A percentile compares a stretch with the other conserved stretches of the same genome.
phyloP scores from a whole-genome alignment of 768 basidiomycete species.

The Kwoniella europaea region DNA sequence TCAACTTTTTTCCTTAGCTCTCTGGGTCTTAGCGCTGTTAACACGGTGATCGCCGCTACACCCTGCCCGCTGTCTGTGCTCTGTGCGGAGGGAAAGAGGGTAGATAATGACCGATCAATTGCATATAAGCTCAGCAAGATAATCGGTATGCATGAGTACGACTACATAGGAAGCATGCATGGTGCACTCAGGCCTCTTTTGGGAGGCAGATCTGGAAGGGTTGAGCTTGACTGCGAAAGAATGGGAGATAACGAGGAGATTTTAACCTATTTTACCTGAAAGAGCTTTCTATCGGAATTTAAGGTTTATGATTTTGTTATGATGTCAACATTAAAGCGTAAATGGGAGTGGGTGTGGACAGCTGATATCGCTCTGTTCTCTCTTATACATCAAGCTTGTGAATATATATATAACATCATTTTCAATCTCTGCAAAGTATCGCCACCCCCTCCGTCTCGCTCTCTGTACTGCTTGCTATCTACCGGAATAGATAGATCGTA shows the following conservation, averaged over 20 bases:
- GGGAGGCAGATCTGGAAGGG: too few relatives aligned
- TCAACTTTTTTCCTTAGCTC: not conserved
- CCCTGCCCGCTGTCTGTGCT: too few relatives aligned
- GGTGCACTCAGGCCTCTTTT: too few relatives aligned
- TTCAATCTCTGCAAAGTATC: too few relatives aligned
- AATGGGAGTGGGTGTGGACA: not conserved
- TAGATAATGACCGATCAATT: not conserved
- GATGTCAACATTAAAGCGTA: not conserved
- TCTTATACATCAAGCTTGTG: not conserved
- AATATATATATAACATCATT: not conserved
- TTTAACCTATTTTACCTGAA: constrained; percentile 1
- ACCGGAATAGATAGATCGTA: not conserved
- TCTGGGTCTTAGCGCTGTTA: not conserved
- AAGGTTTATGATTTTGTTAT: not conserved
- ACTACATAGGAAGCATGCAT: not conserved
- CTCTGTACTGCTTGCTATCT: not conserved
- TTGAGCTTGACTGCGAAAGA: not conserved
- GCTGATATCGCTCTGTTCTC: not conserved
- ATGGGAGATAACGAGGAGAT: not conserved
- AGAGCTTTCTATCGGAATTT: not conserved
- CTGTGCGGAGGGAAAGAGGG: not conserved
- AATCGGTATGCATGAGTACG: not conserved
- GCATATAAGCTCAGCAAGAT: not conserved
- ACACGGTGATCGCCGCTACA: constrained; percentile 1
- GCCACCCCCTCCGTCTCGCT: not conserved